Conservation (phyloP, 83 land plant species). For the Picea abies region DNA sequence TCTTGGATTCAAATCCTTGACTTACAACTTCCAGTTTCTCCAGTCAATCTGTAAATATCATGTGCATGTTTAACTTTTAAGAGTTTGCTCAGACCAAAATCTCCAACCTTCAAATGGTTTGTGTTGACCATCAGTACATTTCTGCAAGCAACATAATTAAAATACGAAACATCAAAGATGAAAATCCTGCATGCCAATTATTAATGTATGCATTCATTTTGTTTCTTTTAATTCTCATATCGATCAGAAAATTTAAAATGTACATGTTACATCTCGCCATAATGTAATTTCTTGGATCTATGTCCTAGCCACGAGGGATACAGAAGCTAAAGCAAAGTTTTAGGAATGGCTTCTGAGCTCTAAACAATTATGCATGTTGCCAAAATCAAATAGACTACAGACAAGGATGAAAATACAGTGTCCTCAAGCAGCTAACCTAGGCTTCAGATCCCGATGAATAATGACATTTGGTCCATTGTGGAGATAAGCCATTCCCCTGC, state of each 20-base stretch:
- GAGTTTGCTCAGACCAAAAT: conserved; percentile 96
- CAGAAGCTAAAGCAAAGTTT: neutral
- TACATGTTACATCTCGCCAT: neutral
- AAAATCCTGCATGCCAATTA: neutral
- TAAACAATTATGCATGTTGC: neutral
- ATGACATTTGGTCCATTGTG: conserved; percentile 90
- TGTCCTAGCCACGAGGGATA: neutral
- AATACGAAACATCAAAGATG: neutral
- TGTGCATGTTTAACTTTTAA: conserved; percentile 70
- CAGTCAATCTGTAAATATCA: conserved; percentile 93
- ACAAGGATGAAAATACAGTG: neutral
- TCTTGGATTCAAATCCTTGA: neutral
- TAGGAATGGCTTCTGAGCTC: neutral
- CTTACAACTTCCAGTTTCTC: conserved; percentile 99
- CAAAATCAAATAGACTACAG: neutral
- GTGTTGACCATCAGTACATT: conserved; percentile 72
- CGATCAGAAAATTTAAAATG: neutral
- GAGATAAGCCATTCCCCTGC: conserved; percentile 92
- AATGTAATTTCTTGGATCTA: neutral
- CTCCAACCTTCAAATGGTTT: conserved; percentile 88
- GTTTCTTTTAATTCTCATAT: neutral
- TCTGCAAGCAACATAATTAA: conserved; percentile 32
- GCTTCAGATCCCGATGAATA: conserved; percentile 91
- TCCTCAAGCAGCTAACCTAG: conserved; percentile 55
- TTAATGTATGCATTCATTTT: neutral